Evolutionary conservation across 1,284 basidiomycete genomes (phyloP).

Genomic region (Moesziomyces sp.): DNA sequence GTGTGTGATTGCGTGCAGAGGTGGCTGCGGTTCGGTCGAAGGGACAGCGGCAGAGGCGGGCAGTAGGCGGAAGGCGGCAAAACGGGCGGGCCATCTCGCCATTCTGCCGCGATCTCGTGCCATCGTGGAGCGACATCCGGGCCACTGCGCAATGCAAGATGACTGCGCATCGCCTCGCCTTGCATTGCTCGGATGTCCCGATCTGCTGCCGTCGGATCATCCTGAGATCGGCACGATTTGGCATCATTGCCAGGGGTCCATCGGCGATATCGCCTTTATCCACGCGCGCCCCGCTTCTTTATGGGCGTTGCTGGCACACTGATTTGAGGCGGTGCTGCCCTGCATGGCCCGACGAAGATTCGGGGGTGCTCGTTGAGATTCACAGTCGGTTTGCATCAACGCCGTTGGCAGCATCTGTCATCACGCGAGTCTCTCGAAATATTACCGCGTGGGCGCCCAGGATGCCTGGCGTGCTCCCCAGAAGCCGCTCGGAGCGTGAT

Average conservation of each 20-base stretch:
- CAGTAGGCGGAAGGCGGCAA: neutral
- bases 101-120: conserved; percentile 2
- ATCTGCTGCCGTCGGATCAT: too few relatives aligned
- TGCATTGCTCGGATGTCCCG: neutral
- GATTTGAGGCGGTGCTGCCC: neutral
- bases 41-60: neutral
- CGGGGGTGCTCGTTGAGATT: neutral
- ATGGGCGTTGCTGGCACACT: too few relatives aligned
- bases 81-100: conserved; percentile 6
- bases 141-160: neutral
- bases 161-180: neutral
- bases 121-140: neutral
- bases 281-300: too few relatives aligned
- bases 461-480: too few relatives aligned
- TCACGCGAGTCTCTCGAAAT: neutral
- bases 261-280: too few relatives aligned
- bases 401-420: neutral
- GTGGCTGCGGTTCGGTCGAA: neutral
- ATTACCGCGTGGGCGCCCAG: neutral
- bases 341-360: neutral
- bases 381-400: too few relatives aligned
- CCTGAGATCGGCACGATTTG: too few relatives aligned
- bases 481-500: too few relatives aligned
- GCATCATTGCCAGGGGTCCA: too few relatives aligned
- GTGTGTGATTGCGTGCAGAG: neutral